Conservation (phyloP, 495 filamentous ascomycete genomes). For the Chlorociboria aeruginascens region DNA sequence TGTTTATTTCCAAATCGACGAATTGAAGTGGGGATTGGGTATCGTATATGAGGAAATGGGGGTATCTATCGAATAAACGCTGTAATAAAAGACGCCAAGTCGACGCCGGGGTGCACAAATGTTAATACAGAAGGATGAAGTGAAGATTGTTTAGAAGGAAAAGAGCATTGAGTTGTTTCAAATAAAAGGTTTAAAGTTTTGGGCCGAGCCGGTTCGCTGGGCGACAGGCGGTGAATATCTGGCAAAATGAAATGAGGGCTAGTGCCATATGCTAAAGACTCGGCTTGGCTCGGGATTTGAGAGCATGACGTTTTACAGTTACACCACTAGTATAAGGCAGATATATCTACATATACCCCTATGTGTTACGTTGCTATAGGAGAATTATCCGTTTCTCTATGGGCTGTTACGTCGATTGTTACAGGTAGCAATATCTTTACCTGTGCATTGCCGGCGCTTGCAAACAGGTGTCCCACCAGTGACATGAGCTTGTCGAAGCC, state of each 20-base stretch:
- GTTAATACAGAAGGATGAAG: slow-evolving; percentile 18
- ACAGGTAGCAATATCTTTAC: too few relatives aligned
- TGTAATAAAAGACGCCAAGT: neutral
- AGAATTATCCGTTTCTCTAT: too few relatives aligned
- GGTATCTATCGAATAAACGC: neutral
- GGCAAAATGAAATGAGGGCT: too few relatives aligned
- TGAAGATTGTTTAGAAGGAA: slow-evolving; percentile 3
- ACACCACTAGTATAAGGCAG: too few relatives aligned
- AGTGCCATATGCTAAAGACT: too few relatives aligned
- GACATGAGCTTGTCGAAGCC: too few relatives aligned
- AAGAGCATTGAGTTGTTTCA: neutral
- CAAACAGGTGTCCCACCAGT: too few relatives aligned
- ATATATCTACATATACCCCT: too few relatives aligned
- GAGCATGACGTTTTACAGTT: neutral
- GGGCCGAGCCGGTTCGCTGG: neutral
- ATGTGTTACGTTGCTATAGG: too few relatives aligned
- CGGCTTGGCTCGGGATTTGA: neutral
- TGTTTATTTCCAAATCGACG: too few relatives aligned
- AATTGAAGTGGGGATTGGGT: neutral
- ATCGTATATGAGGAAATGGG: neutral
- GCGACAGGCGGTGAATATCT: neutral
- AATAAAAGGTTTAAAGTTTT: neutral
- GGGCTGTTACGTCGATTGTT: too few relatives aligned
- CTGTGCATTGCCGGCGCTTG: too few relatives aligned
- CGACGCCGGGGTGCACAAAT: slow-evolving; percentile 5